phyloP scores from a whole-genome alignment of 139 green algal genomes.

The Chlorella vulgaris region DNA sequence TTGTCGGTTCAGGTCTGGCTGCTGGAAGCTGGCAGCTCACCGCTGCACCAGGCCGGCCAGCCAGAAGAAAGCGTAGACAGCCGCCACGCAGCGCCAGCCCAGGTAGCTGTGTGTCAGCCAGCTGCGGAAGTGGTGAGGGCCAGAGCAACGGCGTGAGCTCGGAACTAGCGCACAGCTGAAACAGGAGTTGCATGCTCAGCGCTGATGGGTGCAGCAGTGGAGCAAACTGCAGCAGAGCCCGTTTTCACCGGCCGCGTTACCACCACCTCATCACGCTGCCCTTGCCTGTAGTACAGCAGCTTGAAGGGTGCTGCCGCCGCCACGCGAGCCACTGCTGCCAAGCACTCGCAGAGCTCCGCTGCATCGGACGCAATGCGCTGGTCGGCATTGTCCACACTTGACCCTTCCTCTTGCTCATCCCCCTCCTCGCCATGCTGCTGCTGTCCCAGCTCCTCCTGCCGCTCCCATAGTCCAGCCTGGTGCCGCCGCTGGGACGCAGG shows the following conservation, averaged over 20 bases:
- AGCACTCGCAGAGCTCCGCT: slow-evolving; percentile 33
- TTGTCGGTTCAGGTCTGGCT: too few relatives aligned
- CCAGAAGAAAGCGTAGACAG: slow-evolving; percentile 58
- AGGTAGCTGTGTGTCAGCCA: slow-evolving; percentile 46
- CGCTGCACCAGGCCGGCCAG: slow-evolving; percentile 45
- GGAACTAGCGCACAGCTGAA: too few relatives aligned
- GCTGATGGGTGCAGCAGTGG: background rate
- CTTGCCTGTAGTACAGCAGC: slow-evolving; percentile 44
- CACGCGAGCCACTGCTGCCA: slow-evolving; percentile 23
- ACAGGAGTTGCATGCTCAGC: too few relatives aligned
- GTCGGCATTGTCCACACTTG: slow-evolving; percentile 82
- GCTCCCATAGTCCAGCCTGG: background rate
- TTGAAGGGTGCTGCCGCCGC: slow-evolving; percentile 49
- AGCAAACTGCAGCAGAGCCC: background rate
- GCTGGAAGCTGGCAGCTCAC: too few relatives aligned
- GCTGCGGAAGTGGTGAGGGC: slow-evolving; percentile 28
- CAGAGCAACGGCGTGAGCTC: background rate
- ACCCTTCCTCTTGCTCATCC: background rate
- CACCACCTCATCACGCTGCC: background rate
- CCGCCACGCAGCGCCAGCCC: slow-evolving; percentile 38
- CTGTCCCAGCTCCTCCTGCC: background rate
- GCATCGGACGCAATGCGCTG: slow-evolving; percentile 80
- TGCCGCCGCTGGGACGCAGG: background rate
- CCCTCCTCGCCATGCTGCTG: background rate
- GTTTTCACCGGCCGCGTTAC: too few relatives aligned